Evolutionary conservation across 331 rosid genomes (phyloP).

Genomic region (Spiraea crenata): DNA sequence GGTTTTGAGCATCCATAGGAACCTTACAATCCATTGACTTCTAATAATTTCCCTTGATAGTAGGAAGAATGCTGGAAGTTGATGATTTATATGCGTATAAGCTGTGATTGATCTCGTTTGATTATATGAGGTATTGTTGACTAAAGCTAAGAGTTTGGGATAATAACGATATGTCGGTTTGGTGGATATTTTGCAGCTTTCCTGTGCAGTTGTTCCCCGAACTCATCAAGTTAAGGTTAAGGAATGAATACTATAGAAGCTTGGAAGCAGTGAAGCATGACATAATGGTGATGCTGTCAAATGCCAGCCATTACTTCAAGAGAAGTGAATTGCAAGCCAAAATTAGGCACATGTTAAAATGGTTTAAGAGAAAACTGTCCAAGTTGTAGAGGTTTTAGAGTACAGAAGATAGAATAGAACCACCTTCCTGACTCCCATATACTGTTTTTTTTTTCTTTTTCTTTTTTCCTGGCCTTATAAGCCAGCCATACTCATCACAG

Average conservation of each 20-base stretch:
- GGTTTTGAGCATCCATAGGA: neutral
- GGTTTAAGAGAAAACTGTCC: slow-evolving; percentile 54
- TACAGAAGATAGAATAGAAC: neutral
- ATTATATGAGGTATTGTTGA: neutral
- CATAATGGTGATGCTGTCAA: slow-evolving; percentile 54
- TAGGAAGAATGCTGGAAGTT: neutral
- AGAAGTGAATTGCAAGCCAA: slow-evolving; percentile 34
- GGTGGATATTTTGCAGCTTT: slow-evolving; percentile 47
- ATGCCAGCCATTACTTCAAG: slow-evolving; percentile 40
- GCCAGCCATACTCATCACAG: neutral
- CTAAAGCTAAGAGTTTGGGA: slow-evolving; percentile 6
- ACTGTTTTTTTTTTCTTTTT: neutral
- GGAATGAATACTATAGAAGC: slow-evolving; percentile 66
- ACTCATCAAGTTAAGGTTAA: slow-evolving; percentile 54
- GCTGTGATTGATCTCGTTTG: neutral
- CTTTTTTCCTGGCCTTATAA: neutral
- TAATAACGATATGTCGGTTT: slow-evolving; percentile 23
- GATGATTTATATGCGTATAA: neutral
- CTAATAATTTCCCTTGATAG: neutral
- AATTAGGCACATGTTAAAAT: slow-evolving; percentile 38
- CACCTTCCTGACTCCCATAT: neutral
- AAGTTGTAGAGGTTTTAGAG: slow-evolving; percentile 39
- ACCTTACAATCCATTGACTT: neutral
- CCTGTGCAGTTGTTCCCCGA: slow-evolving; percentile 66
- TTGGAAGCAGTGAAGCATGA: slow-evolving; percentile 73